Base-by-base conservation (phyloP, 768 basidiomycete species). In the Leccinellum rugosiceps region DNA sequence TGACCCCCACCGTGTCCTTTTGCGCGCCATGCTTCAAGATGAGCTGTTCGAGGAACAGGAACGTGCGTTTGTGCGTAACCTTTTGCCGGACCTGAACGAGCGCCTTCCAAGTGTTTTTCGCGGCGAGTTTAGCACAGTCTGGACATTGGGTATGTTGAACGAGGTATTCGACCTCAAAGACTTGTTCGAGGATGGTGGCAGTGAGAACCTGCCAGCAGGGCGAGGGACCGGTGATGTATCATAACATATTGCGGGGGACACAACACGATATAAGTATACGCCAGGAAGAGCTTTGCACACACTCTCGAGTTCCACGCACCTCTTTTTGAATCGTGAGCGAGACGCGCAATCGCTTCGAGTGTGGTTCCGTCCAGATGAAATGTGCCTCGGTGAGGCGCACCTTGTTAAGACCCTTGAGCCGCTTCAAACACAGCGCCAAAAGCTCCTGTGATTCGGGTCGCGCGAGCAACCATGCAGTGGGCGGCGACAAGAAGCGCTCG, bases 281-380 rank as follows among this genome's bases (percentile, higher is more conserved):
- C 23, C 34, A 5, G 3, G 9, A 28, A 0, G 1, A 15, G 0
- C 14, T 17, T n/a, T 21, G 23, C 3, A 28, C 32, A 2, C 5
- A 6, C 21, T 23, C 23, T 15, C 23, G 21, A 26, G 8, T 10
- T 23, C 26, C n/a, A 31, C 48, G 45, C 47, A 94, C 94, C 81
- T 98, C 97, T 78, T 99, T 99, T 76, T 99, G 97, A 60, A 99
- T 94, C 0, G 96, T 97, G 65, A 99, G 76, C 53, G 96, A 96
- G 55, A 99, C 86, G 48, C 93, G 83, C 60, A 98, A 72, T 35
- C 97, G 83, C 68, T 95, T 94, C 38, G 92, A 94, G 75, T 99
- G 96, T 3, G 97, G 97, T 69, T 99, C 97, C 21, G 97, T 99
- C 97, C 97, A 99, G 67, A 98, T 93, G 72, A 98, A 98, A 61